These are phyloP conservation scores for Colletotrichum somersetense DNA, from an alignment of 2,329 filamentous ascomycete genomes.

Conservation along the genomic window DNA sequence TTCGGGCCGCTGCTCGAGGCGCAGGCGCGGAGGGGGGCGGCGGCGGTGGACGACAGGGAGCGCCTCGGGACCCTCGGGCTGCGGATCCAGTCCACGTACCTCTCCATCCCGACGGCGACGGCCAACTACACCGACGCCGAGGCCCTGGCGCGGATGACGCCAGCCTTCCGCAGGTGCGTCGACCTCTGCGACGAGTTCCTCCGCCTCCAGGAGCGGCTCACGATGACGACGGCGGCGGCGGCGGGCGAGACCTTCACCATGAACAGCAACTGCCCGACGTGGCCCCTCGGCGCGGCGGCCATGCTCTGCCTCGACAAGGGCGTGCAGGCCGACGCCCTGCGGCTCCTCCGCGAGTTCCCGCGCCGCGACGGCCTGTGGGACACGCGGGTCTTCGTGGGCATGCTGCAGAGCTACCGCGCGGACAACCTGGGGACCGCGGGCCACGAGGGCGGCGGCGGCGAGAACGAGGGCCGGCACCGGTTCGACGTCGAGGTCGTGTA, in stretches of 20 bases:
- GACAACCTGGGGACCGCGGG: not conserved
- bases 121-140: constrained; percentile 51
- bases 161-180: constrained; percentile 50
- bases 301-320: constrained; percentile 55
- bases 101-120: constrained; percentile 46
- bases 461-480: constrained; percentile 12
- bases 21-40: not conserved
- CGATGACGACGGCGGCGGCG: not conserved
- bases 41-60: constrained; percentile 4
- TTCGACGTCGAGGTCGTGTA: constrained; percentile 33
- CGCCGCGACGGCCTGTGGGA: constrained; percentile 60
- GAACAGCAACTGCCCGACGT: constrained; percentile 47
- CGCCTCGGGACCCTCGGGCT: constrained; percentile 23
- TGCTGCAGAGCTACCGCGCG: constrained; percentile 42
- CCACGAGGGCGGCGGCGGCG: not conserved
- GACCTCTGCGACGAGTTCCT: constrained; percentile 26
- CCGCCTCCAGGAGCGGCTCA: not conserved
- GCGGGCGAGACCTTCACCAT: constrained; percentile 29
- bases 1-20: constrained; percentile 44
- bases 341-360: constrained; percentile 56
- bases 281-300: constrained; percentile 57
- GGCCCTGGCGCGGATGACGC: constrained; percentile 54
- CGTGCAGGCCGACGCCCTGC: constrained; percentile 56
- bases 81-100: constrained; percentile 24
- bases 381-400: constrained; percentile 55